Evolutionary conservation across 345 rosid species (phyloP), one percentile per base, ranked within the genome.

Genomic region (Cardamine chenopodiifolia): DNA sequence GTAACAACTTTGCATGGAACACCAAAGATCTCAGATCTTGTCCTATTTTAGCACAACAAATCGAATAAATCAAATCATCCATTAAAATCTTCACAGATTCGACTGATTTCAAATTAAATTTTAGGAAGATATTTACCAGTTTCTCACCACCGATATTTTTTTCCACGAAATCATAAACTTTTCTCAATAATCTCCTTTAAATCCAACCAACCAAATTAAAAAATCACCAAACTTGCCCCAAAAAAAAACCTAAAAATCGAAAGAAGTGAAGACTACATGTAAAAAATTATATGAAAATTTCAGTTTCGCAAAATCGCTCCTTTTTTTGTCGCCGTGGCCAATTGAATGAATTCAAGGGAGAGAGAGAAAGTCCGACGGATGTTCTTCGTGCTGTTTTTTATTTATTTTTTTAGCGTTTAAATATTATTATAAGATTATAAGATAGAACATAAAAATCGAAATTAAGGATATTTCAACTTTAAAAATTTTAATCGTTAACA

Each of bases 341-440:
- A 70, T 55, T 77, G 70, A 72, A 72, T 76, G 75, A 62, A 26
- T 44, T 54, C 42, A 14, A 70, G 42, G 64, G 63, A 68, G 79
- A 77, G 81, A 77, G 73, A 77, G 81, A 78, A 66, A 71, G 42
- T 53, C 79, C 76, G 67, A 66, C 68, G 68, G 73, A 78, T 78
- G 81, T 71, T 71, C 69, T 78, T 77, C 80, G 72, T 77, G 75
- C 71, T 70, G 65, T 70, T 70, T 76, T 62, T 53, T 54, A 29
- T 71, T 29, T 4, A n/a, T n/a, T n/a, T n/a, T n/a, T n/a, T n/a
- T n/a, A n/a, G n/a, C n/a, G n/a, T n/a, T n/a, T n/a, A n/a, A n/a
- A n/a, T n/a, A n/a, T n/a, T n/a, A n/a, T n/a, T n/a, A n/a, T n/a
- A n/a, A n/a, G n/a, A n/a, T n/a, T n/a, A n/a, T n/a, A n/a, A n/a